Evolutionary conservation across 495 filamentous ascomycete species (phyloP).

Genomic region (Aspergillus homomorphus): DNA sequence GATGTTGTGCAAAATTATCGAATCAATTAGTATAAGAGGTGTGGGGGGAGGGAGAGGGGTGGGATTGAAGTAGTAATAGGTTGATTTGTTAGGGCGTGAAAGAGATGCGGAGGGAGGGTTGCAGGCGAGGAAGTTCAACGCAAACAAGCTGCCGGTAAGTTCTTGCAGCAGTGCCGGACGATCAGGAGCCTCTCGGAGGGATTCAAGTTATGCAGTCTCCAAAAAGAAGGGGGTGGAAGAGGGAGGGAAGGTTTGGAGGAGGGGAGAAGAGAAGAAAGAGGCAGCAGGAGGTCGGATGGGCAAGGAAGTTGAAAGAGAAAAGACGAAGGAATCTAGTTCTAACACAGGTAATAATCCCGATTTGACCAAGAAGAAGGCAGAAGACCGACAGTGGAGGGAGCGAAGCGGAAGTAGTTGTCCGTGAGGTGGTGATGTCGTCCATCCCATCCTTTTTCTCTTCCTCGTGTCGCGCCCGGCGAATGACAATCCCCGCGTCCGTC

Average conservation of each 20-base stretch:
- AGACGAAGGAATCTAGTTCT: too few species aligned
- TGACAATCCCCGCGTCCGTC: conserved; percentile 10
- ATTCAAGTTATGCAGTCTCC: neutral
- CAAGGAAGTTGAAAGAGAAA: neutral
- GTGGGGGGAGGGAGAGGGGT: neutral
- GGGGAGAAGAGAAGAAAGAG: neutral
- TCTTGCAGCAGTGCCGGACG: neutral
- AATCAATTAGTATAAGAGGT: neutral
- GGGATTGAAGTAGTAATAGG: neutral
- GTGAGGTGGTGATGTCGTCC: conserved; percentile 15
- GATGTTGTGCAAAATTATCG: neutral
- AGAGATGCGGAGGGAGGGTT: conserved; percentile 1
- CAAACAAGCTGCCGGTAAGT: neutral
- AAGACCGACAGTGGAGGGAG: neutral
- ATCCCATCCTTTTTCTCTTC: conserved; percentile 5
- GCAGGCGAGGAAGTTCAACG: neutral
- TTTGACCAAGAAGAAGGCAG: neutral
- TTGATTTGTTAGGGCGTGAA: neutral
- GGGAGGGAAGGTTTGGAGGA: neutral
- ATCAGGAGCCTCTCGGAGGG: neutral
- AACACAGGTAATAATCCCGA: too few species aligned
- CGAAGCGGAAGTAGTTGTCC: neutral
- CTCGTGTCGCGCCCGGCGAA: conserved; percentile 16
- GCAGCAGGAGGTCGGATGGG: neutral
- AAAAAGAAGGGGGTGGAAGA: neutral